Evolutionary conservation across 192 early-diverging fungal species (phyloP).

Genomic region (Spinellus fusiger): DNA sequence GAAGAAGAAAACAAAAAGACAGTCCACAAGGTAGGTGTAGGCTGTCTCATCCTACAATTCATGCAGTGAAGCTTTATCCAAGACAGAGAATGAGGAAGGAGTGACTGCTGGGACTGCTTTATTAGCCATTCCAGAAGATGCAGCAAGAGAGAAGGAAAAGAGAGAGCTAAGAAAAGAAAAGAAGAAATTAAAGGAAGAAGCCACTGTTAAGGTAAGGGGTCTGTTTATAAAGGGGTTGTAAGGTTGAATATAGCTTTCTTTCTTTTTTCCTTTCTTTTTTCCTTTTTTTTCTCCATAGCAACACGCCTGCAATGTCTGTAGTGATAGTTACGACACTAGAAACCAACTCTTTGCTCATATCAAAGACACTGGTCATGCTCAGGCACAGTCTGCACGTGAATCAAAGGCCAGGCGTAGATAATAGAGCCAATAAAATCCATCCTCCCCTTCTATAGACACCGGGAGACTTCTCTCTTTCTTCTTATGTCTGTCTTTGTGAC

Average conservation of each 20-base stretch:
- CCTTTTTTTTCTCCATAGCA: no score
- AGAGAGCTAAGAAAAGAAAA: slow-evolving; percentile 58
- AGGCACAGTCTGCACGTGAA: slow-evolving; percentile 26
- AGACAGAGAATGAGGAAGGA: slow-evolving; percentile 46
- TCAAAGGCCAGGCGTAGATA: background rate
- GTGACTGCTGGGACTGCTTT: slow-evolving; percentile 34
- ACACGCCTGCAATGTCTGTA: slow-evolving; percentile 77
- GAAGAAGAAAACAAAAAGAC: slow-evolving; percentile 34
- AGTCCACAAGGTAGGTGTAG: slow-evolving; percentile 11
- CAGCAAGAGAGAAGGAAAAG: slow-evolving; percentile 41
- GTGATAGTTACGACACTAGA: slow-evolving; percentile 60
- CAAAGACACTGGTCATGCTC: slow-evolving; percentile 79
- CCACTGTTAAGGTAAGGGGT: slow-evolving; percentile 15
- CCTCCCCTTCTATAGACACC: no score
- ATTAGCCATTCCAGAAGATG: background rate
- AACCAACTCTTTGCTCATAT: slow-evolving; percentile 90
- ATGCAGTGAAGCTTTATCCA: background rate
- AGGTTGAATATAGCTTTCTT: background rate
- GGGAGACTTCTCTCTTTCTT: no score
- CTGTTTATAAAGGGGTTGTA: background rate
- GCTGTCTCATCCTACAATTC: background rate
- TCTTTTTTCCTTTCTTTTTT: background rate
- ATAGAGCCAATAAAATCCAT: no score
- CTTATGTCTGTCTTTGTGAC: slow-evolving; percentile 72
- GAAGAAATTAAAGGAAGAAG: slow-evolving; percentile 50